Conservation (phyloP, 1,284 basidiomycete species). For the Psilocybe mexicana region DNA sequence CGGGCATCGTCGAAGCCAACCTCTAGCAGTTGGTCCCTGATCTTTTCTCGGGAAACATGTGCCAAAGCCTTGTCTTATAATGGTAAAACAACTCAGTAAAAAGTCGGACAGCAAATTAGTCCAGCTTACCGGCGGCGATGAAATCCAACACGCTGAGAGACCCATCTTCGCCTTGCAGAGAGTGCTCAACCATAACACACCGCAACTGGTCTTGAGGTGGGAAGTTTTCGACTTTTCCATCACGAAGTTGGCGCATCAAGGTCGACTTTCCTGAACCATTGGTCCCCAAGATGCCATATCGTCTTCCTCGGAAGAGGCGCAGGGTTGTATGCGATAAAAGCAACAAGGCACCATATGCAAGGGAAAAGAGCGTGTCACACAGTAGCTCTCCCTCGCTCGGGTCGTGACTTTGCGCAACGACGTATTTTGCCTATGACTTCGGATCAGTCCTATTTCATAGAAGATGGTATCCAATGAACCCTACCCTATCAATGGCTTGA, state of each 20-base stretch:
- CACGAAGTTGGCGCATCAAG: conserved; percentile 92
- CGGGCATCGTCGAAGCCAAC: conserved; percentile 92
- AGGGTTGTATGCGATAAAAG: conserved; percentile 95
- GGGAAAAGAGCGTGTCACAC: conserved; percentile 92
- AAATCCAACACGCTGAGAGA: conserved; percentile 85
- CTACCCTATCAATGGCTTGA: conserved; percentile 71
- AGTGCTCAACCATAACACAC: conserved; percentile 96
- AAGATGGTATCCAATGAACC: conserved; percentile 10
- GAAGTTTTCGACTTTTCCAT: conserved; percentile 96
- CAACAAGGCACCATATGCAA: conserved; percentile 95
- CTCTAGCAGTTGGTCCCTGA: conserved; percentile 76
- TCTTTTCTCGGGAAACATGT: conserved; percentile 62
- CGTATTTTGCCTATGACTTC: conserved; percentile 52
- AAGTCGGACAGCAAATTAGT: background rate
- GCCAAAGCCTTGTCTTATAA: conserved; percentile 60
- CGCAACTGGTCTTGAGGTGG: conserved; percentile 86
- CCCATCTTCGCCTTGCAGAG: conserved; percentile 90
- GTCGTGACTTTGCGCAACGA: conserved; percentile 40
- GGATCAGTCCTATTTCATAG: conserved; percentile 2
- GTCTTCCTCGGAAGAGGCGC: conserved; percentile 86
- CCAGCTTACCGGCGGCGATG: conserved; percentile 70
- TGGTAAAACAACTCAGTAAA: conserved; percentile 1
- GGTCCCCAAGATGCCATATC: conserved; percentile 94
- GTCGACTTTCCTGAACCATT: conserved; percentile 98
- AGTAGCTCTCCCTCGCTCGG: conserved; percentile 84